Conservation (phyloP, 352 stramenopile species). For the Phytophthora melonis region DNA sequence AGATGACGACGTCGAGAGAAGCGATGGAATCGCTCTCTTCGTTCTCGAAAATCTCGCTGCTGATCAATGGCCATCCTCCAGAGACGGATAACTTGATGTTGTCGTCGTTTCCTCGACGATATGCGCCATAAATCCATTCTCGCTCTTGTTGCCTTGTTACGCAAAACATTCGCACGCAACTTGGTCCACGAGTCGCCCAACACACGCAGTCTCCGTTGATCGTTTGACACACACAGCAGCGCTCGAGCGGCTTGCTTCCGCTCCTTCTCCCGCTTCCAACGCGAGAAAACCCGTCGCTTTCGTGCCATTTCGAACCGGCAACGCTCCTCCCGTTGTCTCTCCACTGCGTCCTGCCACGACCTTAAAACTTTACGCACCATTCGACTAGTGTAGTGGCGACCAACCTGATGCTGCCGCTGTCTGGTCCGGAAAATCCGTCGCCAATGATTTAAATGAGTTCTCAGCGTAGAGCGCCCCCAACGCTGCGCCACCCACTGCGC, state of each 20-base stretch:
- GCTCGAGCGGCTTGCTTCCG: slow-evolving; percentile 23
- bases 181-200: slow-evolving; percentile 17
- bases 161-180: slow-evolving; percentile 12
- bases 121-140: slow-evolving; percentile 13
- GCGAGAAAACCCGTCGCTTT: slow-evolving; percentile 16
- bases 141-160: slow-evolving; percentile 5
- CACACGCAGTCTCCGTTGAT: slow-evolving; percentile 20
- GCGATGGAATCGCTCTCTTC: slow-evolving; percentile 21
- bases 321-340: slow-evolving; percentile 8
- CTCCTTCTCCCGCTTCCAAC: slow-evolving; percentile 21
- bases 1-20: slow-evolving; percentile 26
- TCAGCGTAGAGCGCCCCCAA: slow-evolving; percentile 21
- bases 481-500: slow-evolving; percentile 54
- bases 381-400: neutral
- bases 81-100: neutral
- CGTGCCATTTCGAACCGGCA: slow-evolving; percentile 12
- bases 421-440: slow-evolving; percentile 3
- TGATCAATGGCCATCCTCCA: slow-evolving; percentile 21
- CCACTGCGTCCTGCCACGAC: slow-evolving; percentile 10
- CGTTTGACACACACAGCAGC: slow-evolving; percentile 12
- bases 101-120: neutral
- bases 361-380: slow-evolving; percentile 10
- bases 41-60: slow-evolving; percentile 11
- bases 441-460: slow-evolving; percentile 41
- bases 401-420: slow-evolving; percentile 11